Conservation (phyloP, 129 eudicot species). For the Centrapalus pauciflorus region DNA sequence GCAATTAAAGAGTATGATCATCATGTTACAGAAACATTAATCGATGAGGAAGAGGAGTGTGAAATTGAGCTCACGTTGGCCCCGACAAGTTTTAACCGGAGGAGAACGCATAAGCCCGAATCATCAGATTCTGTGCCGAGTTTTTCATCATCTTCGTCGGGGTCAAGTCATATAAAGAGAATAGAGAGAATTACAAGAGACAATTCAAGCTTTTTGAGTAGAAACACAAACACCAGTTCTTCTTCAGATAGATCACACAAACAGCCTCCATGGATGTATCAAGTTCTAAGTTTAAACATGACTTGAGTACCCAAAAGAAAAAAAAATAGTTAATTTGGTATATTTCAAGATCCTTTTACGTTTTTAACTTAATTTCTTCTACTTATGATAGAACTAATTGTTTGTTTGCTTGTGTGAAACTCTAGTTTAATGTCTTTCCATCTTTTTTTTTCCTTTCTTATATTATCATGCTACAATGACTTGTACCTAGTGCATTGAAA, state of each 20-base stretch:
- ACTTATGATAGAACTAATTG: constrained; percentile 24
- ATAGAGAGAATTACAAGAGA: constrained; percentile 26
- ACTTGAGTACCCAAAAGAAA: constrained; percentile 30
- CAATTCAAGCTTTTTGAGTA: constrained; percentile 27
- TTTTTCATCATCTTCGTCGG: constrained; percentile 74
- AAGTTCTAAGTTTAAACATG: constrained; percentile 73
- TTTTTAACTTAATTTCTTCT: constrained; percentile 14
- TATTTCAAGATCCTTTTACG: constrained; percentile 29
- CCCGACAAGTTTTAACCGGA: constrained; percentile 47
- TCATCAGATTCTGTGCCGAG: constrained; percentile 51
- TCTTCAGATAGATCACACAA: constrained; percentile 43
- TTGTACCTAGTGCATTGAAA: constrained; percentile 16
- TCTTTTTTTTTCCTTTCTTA: background rate
- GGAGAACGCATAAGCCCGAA: constrained; percentile 34
- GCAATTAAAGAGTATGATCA: constrained; percentile 30
- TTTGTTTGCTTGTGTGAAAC: constrained; percentile 30
- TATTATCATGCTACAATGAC: background rate
- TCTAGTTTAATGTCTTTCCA: constrained; percentile 19
- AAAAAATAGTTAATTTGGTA: constrained; percentile 16
- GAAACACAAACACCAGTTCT: constrained; percentile 28
- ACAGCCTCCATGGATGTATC: constrained; percentile 78
- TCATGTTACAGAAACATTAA: constrained; percentile 17
- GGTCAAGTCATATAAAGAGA: constrained; percentile 44
- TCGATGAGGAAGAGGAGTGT: constrained; percentile 51
- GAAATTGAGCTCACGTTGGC: constrained; percentile 91